Evolutionary conservation across 129 eudicot genomes (phyloP).

Genomic region (Lonicera japonica): DNA sequence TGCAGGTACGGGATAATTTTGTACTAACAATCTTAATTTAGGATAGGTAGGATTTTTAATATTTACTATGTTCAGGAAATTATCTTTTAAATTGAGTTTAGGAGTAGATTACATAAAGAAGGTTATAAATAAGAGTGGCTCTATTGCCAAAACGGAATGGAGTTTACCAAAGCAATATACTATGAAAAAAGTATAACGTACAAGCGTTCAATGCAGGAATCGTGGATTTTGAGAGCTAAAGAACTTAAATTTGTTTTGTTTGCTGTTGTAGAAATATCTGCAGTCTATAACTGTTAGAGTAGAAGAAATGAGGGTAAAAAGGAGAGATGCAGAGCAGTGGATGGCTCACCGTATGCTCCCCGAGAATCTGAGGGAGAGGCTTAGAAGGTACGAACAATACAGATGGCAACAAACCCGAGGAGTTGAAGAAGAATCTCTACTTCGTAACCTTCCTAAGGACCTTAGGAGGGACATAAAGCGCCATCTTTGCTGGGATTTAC

Average conservation of each 20-base stretch:
- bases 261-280: slow-evolving; percentile 61
- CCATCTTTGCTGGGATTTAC: slow-evolving; percentile 67
- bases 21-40: not conserved
- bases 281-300: slow-evolving; percentile 69
- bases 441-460: slow-evolving; percentile 68
- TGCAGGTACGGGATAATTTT: slow-evolving; percentile 88
- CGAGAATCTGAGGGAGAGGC: slow-evolving; percentile 49
- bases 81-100: too few species aligned
- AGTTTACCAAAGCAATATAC: not conserved
- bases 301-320: slow-evolving; percentile 80
- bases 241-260: not conserved
- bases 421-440: slow-evolving; percentile 70
- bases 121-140: too few species aligned
- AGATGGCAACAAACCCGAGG: slow-evolving; percentile 92
- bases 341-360: slow-evolving; percentile 95
- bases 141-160: too few species aligned
- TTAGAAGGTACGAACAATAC: slow-evolving; percentile 73
- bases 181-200: too few species aligned
- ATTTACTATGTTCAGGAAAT: too few species aligned
- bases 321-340: slow-evolving; percentile 89
- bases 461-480: slow-evolving; percentile 81
- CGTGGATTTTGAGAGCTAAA: not conserved
- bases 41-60: too few species aligned
- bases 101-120: too few species aligned
- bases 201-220: not conserved